Evolutionary conservation across 2,329 filamentous ascomycete genomes (phyloP).

Genomic region (Metarhizium brunneum): DNA sequence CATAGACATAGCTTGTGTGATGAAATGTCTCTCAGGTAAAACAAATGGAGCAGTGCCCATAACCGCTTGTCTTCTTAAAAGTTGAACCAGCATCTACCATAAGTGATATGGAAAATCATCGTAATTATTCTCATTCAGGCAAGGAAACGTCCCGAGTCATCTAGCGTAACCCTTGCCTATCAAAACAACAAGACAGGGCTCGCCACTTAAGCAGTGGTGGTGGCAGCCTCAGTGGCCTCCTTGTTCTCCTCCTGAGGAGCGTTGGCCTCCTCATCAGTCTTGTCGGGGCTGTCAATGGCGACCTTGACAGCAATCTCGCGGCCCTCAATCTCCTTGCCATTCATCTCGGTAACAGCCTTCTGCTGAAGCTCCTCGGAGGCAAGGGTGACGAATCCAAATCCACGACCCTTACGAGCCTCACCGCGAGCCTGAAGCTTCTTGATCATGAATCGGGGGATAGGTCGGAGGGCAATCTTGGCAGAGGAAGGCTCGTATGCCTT

Average conservation of each 20-base stretch:
- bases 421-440: constrained; percentile 99
- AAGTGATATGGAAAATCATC: constrained; percentile 30
- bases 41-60: not conserved
- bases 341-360: constrained; percentile 97
- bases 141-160: constrained; percentile 16
- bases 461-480: constrained; percentile 96
- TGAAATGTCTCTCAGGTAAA: not conserved
- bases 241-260: constrained; percentile 36
- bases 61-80: not conserved
- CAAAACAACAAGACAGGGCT: not conserved
- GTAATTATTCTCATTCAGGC: constrained; percentile 24
- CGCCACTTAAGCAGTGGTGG: constrained; percentile 22
- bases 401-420: constrained; percentile 97
- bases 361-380: constrained; percentile 92
- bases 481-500: constrained; percentile 82
- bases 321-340: constrained; percentile 97
- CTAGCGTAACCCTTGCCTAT: constrained; percentile 12
- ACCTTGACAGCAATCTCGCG: constrained; percentile 99
- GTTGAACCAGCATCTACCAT: constrained; percentile 24
- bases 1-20: not conserved
- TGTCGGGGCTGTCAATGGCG: constrained; percentile 97
- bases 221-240: constrained; percentile 16
- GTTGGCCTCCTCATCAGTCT: constrained; percentile 79
- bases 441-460: constrained; percentile 99
- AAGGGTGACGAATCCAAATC: constrained; percentile 96